A percentile compares a stretch with the other conserved stretches of the same genome.
Conservation (phyloP, 192 early-diverging fungal genomes). For the Gonapodya prolifera region DNA sequence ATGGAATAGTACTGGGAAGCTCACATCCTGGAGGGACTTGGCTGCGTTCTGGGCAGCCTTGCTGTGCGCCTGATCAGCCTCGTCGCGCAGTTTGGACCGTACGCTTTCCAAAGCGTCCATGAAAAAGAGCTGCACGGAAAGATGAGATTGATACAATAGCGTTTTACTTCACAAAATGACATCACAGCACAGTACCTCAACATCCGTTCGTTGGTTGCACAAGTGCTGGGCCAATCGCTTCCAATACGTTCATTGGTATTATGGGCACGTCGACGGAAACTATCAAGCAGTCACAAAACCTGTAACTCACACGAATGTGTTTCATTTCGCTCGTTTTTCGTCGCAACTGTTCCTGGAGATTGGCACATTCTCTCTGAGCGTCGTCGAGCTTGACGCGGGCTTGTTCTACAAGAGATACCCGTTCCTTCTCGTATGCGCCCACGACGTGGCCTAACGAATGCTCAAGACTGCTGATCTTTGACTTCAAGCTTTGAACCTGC, state of each 20-base stretch:
- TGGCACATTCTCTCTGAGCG: conserved; percentile 21
- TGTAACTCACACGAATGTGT: conserved; percentile 34
- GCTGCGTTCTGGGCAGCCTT: conserved; percentile 1
- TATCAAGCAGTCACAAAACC: conserved; percentile 7
- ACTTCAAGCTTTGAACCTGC: conserved; percentile 34
- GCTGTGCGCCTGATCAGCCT: conserved; percentile 17
- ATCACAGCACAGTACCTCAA: too few relatives aligned
- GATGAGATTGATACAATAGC: too few relatives aligned
- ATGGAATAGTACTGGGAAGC: conserved; percentile 24
- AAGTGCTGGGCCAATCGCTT: conserved; percentile 48
- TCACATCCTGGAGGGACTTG: conserved; percentile 29
- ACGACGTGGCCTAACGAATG: conserved; percentile 45
- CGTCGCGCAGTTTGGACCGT: conserved; percentile 19
- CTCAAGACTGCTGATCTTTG: conserved; percentile 43
- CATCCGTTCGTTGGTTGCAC: conserved; percentile 46
- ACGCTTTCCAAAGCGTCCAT: conserved; percentile 46
- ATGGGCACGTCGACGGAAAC: background rate
- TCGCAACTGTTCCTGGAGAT: conserved; percentile 22
- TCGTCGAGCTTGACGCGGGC: conserved; percentile 39
- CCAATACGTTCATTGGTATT: background rate
- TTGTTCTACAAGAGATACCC: conserved; percentile 31
- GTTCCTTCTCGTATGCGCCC: conserved; percentile 45
- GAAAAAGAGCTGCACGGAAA: conserved; percentile 45
- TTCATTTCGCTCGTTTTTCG: conserved; percentile 37
- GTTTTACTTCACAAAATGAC: too few relatives aligned